These are phyloP conservation scores for Neurospora sp. DNA, from an alignment of 2,329 filamentous ascomycete species.

Conservation along the genomic window DNA sequence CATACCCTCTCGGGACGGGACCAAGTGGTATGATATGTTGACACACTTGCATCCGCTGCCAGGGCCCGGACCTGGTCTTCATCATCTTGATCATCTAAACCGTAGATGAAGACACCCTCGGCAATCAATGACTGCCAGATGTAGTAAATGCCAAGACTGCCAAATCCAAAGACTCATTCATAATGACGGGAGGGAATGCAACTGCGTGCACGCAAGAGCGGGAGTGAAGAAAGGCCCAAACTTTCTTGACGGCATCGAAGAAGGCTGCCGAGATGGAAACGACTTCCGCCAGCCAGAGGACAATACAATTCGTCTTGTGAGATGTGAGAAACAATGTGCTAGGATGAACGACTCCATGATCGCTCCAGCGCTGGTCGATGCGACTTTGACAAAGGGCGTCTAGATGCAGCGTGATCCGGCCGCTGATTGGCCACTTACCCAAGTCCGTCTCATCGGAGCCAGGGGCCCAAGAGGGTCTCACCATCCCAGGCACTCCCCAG, in stretches of 20 bases:
- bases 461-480: slow-evolving; percentile 1
- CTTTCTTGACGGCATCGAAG: neutral
- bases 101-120: neutral
- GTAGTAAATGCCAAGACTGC: neutral
- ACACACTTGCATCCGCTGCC: neutral
- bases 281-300: neutral
- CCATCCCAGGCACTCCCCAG: neutral
- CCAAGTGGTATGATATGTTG: neutral
- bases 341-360: neutral
- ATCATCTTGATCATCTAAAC: neutral
- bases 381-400: slow-evolving; percentile 15
- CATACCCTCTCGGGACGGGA: neutral
- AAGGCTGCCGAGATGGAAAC: neutral
- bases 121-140: neutral
- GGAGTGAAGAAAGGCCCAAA: neutral
- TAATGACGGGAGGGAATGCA: neutral
- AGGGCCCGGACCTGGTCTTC: neutral
- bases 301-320: neutral
- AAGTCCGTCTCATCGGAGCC: neutral
- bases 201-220: neutral
- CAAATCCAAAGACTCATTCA: neutral
- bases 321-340: neutral
- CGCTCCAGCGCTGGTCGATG: neutral
- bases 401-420: slow-evolving; percentile 22
- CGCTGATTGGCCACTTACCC: slow-evolving; percentile 16